Evolutionary conservation across 2,329 filamentous ascomycete genomes (phyloP).

Genomic region (Pseudonectria buxi): DNA sequence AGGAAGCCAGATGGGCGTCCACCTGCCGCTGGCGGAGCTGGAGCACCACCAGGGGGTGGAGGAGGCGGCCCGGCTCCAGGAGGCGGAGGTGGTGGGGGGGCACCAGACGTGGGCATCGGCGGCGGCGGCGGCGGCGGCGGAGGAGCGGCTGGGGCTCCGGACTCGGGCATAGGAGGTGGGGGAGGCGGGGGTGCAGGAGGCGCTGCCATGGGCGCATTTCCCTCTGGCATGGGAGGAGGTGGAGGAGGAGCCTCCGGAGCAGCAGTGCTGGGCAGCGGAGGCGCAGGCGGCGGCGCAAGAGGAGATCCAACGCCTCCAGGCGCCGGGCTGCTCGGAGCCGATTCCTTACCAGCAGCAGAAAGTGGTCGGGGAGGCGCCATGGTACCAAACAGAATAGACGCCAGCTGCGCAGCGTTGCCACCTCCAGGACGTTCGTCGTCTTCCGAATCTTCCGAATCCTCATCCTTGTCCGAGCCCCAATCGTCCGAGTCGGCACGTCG

Average conservation of each 20-base stretch:
- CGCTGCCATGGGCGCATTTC: slow-evolving; percentile 19
- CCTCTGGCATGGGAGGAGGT: slow-evolving; percentile 22
- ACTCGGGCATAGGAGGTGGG: slow-evolving; percentile 26
- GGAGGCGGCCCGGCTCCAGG: slow-evolving; percentile 29
- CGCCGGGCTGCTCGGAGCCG: slow-evolving; percentile 33
- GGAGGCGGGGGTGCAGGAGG: slow-evolving; percentile 22
- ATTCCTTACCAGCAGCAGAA: slow-evolving; percentile 71
- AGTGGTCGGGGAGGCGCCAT: slow-evolving; percentile 91
- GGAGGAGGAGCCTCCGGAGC: slow-evolving; percentile 26
- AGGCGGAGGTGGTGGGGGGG: slow-evolving; percentile 38
- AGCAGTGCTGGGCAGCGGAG: slow-evolving; percentile 24
- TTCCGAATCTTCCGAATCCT: slow-evolving; percentile 51
- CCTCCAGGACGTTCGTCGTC: slow-evolving; percentile 75
- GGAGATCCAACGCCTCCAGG: slow-evolving; percentile 34
- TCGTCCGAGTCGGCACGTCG: slow-evolving; percentile 56
- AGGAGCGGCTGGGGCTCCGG: slow-evolving; percentile 32
- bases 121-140: slow-evolving; percentile 30
- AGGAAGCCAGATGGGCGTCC: slow-evolving; percentile 60
- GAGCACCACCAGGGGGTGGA: slow-evolving; percentile 38
- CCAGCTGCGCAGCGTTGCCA: slow-evolving; percentile 81
- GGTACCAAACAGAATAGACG: slow-evolving; percentile 90
- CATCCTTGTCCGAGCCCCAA: slow-evolving; percentile 74
- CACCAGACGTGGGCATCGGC: slow-evolving; percentile 23
- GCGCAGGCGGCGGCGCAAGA: slow-evolving; percentile 33
- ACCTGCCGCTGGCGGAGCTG: slow-evolving; percentile 38